Conservation (phyloP, 768 basidiomycete species). For the Sarcodon aspratus region DNA sequence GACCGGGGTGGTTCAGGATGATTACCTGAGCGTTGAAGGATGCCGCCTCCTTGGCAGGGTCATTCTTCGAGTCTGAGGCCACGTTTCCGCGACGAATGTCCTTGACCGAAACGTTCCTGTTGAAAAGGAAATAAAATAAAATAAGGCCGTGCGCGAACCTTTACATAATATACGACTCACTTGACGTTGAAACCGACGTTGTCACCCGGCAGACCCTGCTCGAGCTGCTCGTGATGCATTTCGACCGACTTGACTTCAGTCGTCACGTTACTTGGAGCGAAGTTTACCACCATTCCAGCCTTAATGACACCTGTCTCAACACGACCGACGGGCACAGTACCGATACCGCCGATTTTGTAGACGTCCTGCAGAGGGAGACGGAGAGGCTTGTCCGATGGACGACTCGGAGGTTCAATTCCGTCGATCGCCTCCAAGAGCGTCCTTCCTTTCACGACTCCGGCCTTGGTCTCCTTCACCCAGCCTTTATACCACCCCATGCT, state of each 20-base stretch:
- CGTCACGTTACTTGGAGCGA: constrained; percentile 95
- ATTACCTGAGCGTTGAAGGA: constrained; percentile 99
- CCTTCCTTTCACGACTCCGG: constrained; percentile 91
- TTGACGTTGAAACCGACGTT: constrained; percentile 99
- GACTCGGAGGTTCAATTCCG: constrained; percentile 93
- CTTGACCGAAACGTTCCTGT: constrained; percentile 99
- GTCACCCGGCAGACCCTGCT: constrained; percentile 91
- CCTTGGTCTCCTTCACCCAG: constrained; percentile 96
- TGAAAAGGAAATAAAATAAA: constrained; percentile 32
- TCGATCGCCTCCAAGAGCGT: constrained; percentile 99
- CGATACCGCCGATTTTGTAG: constrained; percentile 99
- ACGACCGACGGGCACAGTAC: constrained; percentile 99
- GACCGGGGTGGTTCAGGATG: constrained; percentile 99
- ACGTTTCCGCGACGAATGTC: constrained; percentile 99
- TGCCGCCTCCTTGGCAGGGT: constrained; percentile 98
- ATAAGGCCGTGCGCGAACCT: too few species aligned
- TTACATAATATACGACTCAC: too few species aligned
- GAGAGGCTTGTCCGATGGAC: constrained; percentile 99
- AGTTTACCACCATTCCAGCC: constrained; percentile 97
- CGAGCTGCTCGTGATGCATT: constrained; percentile 99
- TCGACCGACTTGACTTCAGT: constrained; percentile 99
- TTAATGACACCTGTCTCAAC: constrained; percentile 99
- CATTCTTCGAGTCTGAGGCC: constrained; percentile 99
- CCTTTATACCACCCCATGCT: constrained; percentile 99
- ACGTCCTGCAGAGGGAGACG: constrained; percentile 99